A percentile compares a stretch with the other conserved stretches of the same genome.
These are phyloP conservation scores for Schizosaccharomyces lindneri DNA, from an alignment of 805 yeast species.

Conservation along the genomic window DNA sequence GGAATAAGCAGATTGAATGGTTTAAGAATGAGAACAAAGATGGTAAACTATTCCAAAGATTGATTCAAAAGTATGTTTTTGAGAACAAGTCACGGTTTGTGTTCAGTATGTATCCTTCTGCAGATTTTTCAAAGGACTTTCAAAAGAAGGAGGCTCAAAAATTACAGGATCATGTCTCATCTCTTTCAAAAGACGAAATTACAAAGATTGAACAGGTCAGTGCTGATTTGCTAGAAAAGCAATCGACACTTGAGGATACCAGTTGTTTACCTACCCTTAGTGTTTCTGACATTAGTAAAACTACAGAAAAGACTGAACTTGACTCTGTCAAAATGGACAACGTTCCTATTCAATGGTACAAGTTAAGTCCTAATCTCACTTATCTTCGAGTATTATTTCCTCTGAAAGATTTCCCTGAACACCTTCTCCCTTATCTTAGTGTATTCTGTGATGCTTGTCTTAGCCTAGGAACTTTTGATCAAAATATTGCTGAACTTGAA, in stretches of 20 bases:
- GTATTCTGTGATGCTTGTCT: conserved; percentile 59
- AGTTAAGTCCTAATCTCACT: conserved; percentile 58
- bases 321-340: conserved; percentile 6
- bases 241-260: conserved; percentile 44
- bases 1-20: conserved; percentile 30
- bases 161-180: conserved; percentile 20
- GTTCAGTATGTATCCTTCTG: conserved; percentile 54
- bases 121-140: conserved; percentile 25
- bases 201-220: conserved; percentile 37
- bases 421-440: conserved; percentile 45
- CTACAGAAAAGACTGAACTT: conserved; percentile 19
- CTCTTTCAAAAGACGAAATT: conserved; percentile 30
- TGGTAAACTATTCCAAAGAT: conserved; percentile 33
- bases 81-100: conserved; percentile 31
- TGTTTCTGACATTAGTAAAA: conserved; percentile 43
- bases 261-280: conserved; percentile 59
- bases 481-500: conserved; percentile 58
- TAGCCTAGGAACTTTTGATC: conserved; percentile 55
- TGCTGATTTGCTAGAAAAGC: conserved; percentile 31
- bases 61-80: conserved; percentile 30
- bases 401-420: conserved; percentile 31
- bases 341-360: conserved; percentile 18
- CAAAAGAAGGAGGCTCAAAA: conserved; percentile 32
- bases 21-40: conserved; percentile 41
- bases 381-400: conserved; percentile 48